Evolutionary conservation across 2,329 filamentous ascomycete genomes (phyloP).

Genomic region (Aspergillus ochraceus): DNA sequence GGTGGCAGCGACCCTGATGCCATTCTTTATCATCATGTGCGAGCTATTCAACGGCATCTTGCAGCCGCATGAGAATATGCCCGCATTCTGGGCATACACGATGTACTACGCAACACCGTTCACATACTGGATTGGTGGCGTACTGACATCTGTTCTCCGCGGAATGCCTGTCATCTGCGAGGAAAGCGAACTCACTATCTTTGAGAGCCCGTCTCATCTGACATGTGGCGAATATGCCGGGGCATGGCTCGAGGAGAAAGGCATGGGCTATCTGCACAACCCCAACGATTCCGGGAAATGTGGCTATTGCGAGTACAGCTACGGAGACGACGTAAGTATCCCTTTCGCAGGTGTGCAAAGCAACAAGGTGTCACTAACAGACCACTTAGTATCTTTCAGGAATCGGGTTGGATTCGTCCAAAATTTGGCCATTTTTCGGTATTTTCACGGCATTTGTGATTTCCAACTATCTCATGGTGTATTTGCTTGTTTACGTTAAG

Average conservation of each 20-base stretch:
- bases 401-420: slow-evolving; percentile 32
- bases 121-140: slow-evolving; percentile 77
- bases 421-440: slow-evolving; percentile 37
- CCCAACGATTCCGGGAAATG: slow-evolving; percentile 63
- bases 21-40: slow-evolving; percentile 80
- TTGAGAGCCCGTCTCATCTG: slow-evolving; percentile 64
- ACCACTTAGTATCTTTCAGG: slow-evolving; percentile 28
- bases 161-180: slow-evolving; percentile 63
- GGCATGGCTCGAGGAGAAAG: slow-evolving; percentile 65
- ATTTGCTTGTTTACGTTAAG: slow-evolving; percentile 33
- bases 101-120: slow-evolving; percentile 84
- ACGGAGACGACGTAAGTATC: slow-evolving; percentile 33
- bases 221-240: slow-evolving; percentile 74
- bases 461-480: slow-evolving; percentile 37
- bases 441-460: slow-evolving; percentile 36
- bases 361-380: slow-evolving; percentile 3
- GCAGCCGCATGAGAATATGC: slow-evolving; percentile 74
- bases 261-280: slow-evolving; percentile 68
- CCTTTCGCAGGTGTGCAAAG: neutral
- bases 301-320: slow-evolving; percentile 74
- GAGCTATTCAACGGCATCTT: slow-evolving; percentile 85
- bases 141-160: slow-evolving; percentile 74
- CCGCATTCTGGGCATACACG: slow-evolving; percentile 75
- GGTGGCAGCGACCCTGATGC: slow-evolving; percentile 76
- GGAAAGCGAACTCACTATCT: slow-evolving; percentile 64